Conservation (phyloP, 768 basidiomycete genomes). For the Trametes cinnabarina region DNA sequence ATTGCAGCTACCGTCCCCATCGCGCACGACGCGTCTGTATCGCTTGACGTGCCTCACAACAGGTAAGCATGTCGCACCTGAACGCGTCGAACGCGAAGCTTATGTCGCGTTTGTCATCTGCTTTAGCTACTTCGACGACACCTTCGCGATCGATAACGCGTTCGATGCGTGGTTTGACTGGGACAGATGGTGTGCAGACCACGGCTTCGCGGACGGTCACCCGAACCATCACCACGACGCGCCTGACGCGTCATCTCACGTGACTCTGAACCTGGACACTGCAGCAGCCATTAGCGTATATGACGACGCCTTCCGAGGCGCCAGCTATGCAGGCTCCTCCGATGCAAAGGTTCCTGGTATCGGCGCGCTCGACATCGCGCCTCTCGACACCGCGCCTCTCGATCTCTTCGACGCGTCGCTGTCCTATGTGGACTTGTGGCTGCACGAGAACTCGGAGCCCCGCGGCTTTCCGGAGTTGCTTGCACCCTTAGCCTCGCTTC, state of each 20-base stretch:
- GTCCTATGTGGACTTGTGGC: neutral
- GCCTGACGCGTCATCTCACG: neutral
- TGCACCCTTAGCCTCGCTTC: too few relatives aligned
- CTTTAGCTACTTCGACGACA: neutral
- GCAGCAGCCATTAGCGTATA: too few relatives aligned
- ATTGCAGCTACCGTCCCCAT: too few relatives aligned
- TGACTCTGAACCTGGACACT: too few relatives aligned
- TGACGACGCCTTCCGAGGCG: too few relatives aligned
- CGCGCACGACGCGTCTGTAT: too few relatives aligned
- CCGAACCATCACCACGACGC: neutral
- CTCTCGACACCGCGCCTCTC: neutral
- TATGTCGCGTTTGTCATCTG: neutral
- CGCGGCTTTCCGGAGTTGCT: neutral
- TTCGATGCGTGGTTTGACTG: neutral
- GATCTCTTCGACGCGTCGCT: neutral
- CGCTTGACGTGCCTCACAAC: too few relatives aligned
- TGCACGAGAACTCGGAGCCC: neutral
- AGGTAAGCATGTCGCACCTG: too few relatives aligned
- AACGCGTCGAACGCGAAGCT: too few relatives aligned
- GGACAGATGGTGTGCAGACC: neutral
- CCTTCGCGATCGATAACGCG: neutral
- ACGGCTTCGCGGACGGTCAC: neutral
- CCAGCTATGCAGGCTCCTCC: too few relatives aligned
- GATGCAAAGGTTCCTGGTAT: too few relatives aligned
- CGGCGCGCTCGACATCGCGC: neutral